Conservation (phyloP, 2,329 filamentous ascomycete species). For the Graphilbum fragrans region DNA sequence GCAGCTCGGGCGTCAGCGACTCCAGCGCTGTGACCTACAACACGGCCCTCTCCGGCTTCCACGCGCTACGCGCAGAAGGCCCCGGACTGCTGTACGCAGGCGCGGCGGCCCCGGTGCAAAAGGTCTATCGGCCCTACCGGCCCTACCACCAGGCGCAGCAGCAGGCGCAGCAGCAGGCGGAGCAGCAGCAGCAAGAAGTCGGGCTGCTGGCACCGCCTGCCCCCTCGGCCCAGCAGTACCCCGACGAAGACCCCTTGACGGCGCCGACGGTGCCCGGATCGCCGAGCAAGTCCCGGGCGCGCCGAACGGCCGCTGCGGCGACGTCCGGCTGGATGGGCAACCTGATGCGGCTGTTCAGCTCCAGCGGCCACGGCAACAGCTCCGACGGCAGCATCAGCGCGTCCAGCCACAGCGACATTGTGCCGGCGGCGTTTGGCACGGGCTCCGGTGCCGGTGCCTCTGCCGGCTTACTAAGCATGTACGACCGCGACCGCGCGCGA, state of each 20-base stretch:
- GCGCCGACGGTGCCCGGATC: constrained; percentile 27
- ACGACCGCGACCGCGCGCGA: constrained; percentile 13
- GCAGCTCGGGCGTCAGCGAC: constrained; percentile 27
- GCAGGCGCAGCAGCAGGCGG: not conserved
- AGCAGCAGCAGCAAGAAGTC: not conserved
- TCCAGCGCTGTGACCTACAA: constrained; percentile 31
- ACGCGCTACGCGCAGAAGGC: constrained; percentile 38
- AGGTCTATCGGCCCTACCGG: constrained; percentile 2
- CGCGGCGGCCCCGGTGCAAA: no score
- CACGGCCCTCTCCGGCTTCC: constrained; percentile 31
- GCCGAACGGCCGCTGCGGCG: constrained; percentile 20
- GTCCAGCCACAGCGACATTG: not conserved
- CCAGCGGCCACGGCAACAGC: constrained; percentile 16
- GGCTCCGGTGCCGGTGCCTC: not conserved
- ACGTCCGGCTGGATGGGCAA: constrained; percentile 51
- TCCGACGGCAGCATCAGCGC: not conserved
- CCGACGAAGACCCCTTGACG: constrained; percentile 15
- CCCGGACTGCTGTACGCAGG: constrained; percentile 27
- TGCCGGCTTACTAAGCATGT: not conserved
- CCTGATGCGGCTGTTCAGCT: constrained; percentile 48
- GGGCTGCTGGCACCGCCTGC: not conserved
- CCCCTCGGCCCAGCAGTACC: not conserved
- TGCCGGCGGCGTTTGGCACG: no score
- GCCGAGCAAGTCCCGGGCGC: constrained; percentile 43
- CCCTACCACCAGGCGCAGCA: not conserved